phyloP scores from a whole-genome alignment of 192 early-diverging fungal genomes.

The Coemansia sp. region DNA sequence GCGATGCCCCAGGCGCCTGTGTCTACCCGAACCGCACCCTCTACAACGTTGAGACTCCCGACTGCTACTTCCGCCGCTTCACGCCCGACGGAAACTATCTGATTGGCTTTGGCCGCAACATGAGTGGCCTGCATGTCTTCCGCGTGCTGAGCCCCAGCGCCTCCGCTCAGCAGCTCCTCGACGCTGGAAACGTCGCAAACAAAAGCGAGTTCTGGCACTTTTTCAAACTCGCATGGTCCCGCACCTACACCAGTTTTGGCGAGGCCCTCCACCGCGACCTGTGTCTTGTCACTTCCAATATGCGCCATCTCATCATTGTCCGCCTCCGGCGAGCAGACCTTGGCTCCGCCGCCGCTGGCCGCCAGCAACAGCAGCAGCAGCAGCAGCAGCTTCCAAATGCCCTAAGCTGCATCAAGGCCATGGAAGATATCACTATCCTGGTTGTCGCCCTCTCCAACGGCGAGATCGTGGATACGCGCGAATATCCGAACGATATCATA shows the following conservation, averaged over 20 bases:
- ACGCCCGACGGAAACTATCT: slow-evolving; percentile 53
- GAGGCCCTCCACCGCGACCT: slow-evolving; percentile 51
- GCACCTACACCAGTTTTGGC: slow-evolving; percentile 33
- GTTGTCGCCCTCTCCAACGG: slow-evolving; percentile 34
- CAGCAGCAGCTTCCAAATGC: slow-evolving; percentile 23
- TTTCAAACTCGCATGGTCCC: slow-evolving; percentile 43
- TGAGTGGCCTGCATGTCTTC: slow-evolving; percentile 44
- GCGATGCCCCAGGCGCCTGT: slow-evolving; percentile 16
- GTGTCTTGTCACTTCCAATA: slow-evolving; percentile 39
- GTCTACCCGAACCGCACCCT: slow-evolving; percentile 54
- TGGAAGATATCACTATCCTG: slow-evolving; percentile 50
- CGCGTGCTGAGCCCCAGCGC: slow-evolving; percentile 30
- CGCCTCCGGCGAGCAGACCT: slow-evolving; percentile 19
- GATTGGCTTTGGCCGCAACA: slow-evolving; percentile 42
- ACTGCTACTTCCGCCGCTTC: slow-evolving; percentile 54
- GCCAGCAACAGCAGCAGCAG: slow-evolving; percentile 3
- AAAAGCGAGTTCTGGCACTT: slow-evolving; percentile 52
- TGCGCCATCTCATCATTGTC: slow-evolving; percentile 35
- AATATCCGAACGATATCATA: slow-evolving; percentile 43
- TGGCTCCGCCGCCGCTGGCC: not conserved
- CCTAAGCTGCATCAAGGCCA: slow-evolving; percentile 30
- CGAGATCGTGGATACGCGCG: slow-evolving; percentile 35
- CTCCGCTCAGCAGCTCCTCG: slow-evolving; percentile 26
- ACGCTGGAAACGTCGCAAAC: slow-evolving; percentile 12
- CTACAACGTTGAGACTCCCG: slow-evolving; percentile 49